A percentile compares a stretch with the other conserved stretches of the same genome.
phyloP scores from a whole-genome alignment of 148 eudicot genomes.

The Simmondsia chinensis region DNA sequence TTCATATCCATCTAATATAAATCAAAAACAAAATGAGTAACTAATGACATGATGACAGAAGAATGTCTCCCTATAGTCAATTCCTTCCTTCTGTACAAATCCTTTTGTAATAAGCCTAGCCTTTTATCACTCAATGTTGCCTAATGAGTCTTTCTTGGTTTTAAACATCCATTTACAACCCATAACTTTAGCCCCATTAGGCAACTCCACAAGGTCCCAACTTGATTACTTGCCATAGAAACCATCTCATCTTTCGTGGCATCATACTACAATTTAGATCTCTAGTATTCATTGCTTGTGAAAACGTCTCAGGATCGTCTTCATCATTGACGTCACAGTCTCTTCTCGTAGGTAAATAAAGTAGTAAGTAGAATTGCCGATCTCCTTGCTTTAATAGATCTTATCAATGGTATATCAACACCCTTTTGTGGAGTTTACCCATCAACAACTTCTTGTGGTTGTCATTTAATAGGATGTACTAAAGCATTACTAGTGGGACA shows the following conservation, averaged over 20 bases:
- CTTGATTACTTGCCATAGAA: background rate
- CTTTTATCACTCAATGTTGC: background rate
- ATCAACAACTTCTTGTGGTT: constrained; percentile 3
- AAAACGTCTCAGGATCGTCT: constrained; percentile 1
- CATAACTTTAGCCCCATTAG: background rate
- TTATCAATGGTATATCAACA: background rate
- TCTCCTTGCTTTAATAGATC: constrained; percentile 2
- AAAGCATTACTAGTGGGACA: too few relatives aligned
- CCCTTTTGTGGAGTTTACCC: constrained; percentile 4
- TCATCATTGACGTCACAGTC: constrained; percentile 2
- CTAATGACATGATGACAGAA: background rate
- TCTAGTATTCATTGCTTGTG: background rate
- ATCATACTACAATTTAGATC: background rate
- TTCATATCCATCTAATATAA: constrained; percentile 1
- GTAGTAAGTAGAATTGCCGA: background rate
- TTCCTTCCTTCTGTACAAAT: background rate
- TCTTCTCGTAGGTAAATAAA: background rate
- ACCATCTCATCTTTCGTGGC: background rate
- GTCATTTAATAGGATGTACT: too few relatives aligned
- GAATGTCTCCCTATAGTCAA: background rate
- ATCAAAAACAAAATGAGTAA: background rate
- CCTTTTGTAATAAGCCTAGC: background rate
- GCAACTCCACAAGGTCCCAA: background rate
- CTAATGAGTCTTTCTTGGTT: background rate
- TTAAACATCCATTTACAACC: background rate